Evolutionary conservation across 805 yeast genomes (phyloP), one percentile per base, ranked within the genome.

Genomic region (Maudiozyma bulderi): DNA sequence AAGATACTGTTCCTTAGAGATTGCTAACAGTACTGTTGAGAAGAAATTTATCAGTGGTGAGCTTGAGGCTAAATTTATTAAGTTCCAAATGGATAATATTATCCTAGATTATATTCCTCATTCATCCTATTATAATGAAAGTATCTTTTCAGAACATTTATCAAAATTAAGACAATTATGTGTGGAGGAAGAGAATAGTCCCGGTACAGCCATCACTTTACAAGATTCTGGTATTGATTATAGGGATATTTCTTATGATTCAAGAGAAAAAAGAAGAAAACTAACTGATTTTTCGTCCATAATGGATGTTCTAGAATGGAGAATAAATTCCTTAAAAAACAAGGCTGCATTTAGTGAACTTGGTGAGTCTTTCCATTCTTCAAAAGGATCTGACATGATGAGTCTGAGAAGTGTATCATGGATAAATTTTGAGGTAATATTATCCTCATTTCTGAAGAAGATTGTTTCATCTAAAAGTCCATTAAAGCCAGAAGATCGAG

Each of bases 21-120:
- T 93, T 53, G 98, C 98, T 0, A 93, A 90, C 57, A 86, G 69
- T 81, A 84, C 75, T 81, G 58, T 88, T 86, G 67, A 86, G 82
- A 59, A 78, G 82, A 76, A 79, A 55, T 89, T 89, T 61, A 72
- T 81, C 40, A 84, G 81, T 54, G 98, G 98, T 2, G 72, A 76
- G n/a, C 68, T 93, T 26, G 74, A 78, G n/a, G 82, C 95, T 0
- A 82, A 78, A 30, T 90, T 80, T 65, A 88, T 89, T 47, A 88
- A 86, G 60, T 93, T 89, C 46, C 70, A 66, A 47, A 53, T 66
- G 41, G 70, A 66, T 46, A 64, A 62, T 46, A 59, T 65, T n/a
- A 57, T 66, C 10, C 43, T 65, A 8, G 70, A 66, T 52, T 64
- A 64, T 47, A 47, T 66, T 14, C 70, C 70, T 3, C 67, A 65